Evolutionary conservation across 331 rosid species (phyloP).

Genomic region (Malus hybrid): DNA sequence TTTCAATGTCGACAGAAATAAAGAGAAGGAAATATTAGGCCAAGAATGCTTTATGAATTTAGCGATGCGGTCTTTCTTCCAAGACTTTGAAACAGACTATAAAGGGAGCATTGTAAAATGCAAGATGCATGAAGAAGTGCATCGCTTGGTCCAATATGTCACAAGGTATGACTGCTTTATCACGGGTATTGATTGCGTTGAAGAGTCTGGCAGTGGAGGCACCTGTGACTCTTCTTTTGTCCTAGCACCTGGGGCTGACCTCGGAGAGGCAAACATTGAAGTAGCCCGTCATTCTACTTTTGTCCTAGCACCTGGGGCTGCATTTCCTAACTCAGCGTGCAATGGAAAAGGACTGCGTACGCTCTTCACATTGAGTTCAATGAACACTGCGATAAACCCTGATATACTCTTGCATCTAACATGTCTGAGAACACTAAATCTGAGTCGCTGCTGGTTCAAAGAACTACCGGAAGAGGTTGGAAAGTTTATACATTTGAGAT

Average conservation of each 20-base stretch:
- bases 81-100: background rate
- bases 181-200: background rate
- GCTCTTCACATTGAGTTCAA: background rate
- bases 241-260: background rate
- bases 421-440: constrained; percentile 1
- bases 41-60: background rate
- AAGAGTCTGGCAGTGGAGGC: background rate
- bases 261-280: background rate
- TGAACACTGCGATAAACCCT: background rate
- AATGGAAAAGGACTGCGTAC: background rate
- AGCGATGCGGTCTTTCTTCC: background rate
- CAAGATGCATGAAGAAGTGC: constrained; percentile 11
- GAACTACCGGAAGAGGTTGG: background rate
- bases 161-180: background rate
- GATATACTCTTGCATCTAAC: background rate
- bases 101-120: background rate
- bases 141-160: background rate
- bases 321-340: background rate
- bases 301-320: background rate
- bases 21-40: background rate
- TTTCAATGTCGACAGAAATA: background rate
- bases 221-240: background rate
- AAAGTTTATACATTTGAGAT: constrained; percentile 6
- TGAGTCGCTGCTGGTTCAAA: background rate
- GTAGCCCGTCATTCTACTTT: constrained; percentile 7